These are phyloP conservation scores for Paracoccidioides brasiliensis DNA, from an alignment of 2,329 filamentous ascomycete genomes.

Conservation along the genomic window DNA sequence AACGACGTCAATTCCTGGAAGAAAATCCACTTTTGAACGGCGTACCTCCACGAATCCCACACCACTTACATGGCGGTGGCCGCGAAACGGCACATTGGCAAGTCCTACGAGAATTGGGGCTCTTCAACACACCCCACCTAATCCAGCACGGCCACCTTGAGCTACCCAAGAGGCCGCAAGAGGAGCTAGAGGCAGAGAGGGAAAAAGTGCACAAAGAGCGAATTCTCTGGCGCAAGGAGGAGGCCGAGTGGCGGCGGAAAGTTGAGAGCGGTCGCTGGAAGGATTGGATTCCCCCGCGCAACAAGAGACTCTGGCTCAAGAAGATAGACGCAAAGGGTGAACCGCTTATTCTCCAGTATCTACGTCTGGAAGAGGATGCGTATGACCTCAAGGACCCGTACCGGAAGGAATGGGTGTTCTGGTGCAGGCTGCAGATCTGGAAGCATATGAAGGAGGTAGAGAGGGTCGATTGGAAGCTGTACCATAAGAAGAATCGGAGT, in stretches of 20 bases:
- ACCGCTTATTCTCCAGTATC: background rate
- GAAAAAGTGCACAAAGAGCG: background rate
- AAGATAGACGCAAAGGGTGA: background rate
- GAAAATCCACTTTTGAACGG: background rate
- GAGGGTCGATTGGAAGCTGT: background rate
- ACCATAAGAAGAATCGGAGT: background rate
- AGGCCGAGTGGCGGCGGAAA: background rate
- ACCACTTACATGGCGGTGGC: background rate
- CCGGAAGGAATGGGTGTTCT: conserved; percentile 2
- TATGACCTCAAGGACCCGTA: background rate
- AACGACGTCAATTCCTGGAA: background rate
- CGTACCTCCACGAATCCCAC: background rate
- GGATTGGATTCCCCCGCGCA: background rate
- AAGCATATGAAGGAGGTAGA: background rate
- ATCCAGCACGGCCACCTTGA: conserved; percentile 1
- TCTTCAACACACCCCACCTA: background rate
- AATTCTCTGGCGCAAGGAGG: conserved; percentile 2
- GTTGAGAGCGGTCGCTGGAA: background rate
- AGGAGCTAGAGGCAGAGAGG: background rate
- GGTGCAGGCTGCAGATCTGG: conserved; percentile 1
- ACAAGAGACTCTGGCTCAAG: background rate
- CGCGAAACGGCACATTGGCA: conserved; percentile 1
- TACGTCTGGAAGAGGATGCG: background rate
- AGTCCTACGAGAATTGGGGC: background rate
- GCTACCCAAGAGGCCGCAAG: background rate